Percentiles rank a stretch among this genome's conserved stretches.
Conservation (phyloP, 2,329 filamentous ascomycete genomes). For the Ophiocordyceps polyrhachis-furcata region DNA sequence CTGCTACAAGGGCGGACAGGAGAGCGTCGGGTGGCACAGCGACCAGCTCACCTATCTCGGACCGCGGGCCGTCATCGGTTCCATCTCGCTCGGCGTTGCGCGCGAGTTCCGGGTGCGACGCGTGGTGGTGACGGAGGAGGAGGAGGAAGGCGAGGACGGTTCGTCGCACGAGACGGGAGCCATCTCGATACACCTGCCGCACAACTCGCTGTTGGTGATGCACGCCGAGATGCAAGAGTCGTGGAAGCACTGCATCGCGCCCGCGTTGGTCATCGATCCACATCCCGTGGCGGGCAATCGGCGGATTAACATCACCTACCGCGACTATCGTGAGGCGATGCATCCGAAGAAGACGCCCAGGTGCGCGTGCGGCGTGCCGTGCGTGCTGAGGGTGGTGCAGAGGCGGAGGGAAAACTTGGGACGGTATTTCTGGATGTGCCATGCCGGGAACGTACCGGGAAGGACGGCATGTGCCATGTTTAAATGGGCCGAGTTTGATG, state of each 20-base stretch:
- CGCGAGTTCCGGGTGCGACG: conserved; percentile 78
- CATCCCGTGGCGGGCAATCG: conserved; percentile 66
- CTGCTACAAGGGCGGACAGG: conserved; percentile 64
- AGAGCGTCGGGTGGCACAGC: conserved; percentile 81
- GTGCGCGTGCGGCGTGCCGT: conserved; percentile 55
- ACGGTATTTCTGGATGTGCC: conserved; percentile 87
- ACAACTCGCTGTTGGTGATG: conserved; percentile 90
- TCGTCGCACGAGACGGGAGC: conserved; percentile 54
- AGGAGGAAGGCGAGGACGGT: conserved; percentile 23
- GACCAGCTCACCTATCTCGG: conserved; percentile 90
- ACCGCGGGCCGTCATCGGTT: conserved; percentile 74
- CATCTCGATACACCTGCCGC: conserved; percentile 81
- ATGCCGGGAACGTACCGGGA: conserved; percentile 52
- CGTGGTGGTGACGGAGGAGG: conserved; percentile 43
- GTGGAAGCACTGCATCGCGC: conserved; percentile 80
- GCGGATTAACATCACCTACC: conserved; percentile 86
- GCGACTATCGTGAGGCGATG: conserved; percentile 61
- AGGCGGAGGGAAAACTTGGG: conserved; percentile 59
- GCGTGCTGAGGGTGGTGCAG: conserved; percentile 59
- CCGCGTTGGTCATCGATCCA: conserved; percentile 58
- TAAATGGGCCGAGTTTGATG: conserved; percentile 70
- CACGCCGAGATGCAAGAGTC: conserved; percentile 95
- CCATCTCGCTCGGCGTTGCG: conserved; percentile 77
- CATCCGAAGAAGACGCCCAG: conserved; percentile 62
- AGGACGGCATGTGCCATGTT: conserved; percentile 59